phyloP scores from a whole-genome alignment of 805 yeast species.

The Metschnikowia aberdeeniae region DNA sequence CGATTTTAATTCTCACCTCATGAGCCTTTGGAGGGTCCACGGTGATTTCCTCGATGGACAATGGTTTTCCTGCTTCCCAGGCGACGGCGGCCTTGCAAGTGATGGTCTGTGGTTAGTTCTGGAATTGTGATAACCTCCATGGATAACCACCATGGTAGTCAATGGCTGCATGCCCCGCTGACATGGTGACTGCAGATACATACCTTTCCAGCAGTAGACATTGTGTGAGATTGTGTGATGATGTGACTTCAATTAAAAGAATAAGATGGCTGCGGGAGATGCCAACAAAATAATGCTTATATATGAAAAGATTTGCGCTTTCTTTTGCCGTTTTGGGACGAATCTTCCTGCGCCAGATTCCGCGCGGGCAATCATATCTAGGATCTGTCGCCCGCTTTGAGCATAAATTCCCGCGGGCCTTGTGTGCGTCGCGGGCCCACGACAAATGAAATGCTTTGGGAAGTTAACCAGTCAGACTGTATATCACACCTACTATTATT shows the following conservation, averaged over 20 bases:
- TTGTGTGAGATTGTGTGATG: not conserved
- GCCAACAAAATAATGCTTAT: not conserved
- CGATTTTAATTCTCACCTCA: slow-evolving; percentile 89
- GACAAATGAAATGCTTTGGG: too few species aligned
- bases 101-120: slow-evolving; percentile 45
- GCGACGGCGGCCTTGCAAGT: slow-evolving; percentile 96
- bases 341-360: slow-evolving; percentile 2
- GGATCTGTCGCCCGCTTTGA: not conserved
- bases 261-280: not conserved
- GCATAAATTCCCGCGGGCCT: slow-evolving; percentile 3
- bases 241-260: not conserved
- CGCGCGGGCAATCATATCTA: slow-evolving; percentile 4
- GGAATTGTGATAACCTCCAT: not conserved
- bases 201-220: slow-evolving; percentile 27
- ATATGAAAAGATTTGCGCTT: slow-evolving; percentile 4
- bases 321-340: slow-evolving; percentile 3
- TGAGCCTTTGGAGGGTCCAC: slow-evolving; percentile 95
- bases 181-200: slow-evolving; percentile 8
- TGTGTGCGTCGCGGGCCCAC: not conserved
- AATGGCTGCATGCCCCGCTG: too few species aligned
- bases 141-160: not conserved
- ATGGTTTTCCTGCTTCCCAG: slow-evolving; percentile 88
- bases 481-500: too few species aligned
- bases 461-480: not conserved
- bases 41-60: slow-evolving; percentile 79